Evolutionary conservation across 805 yeast genomes (phyloP).

Genomic region (Candida wancherniae): DNA sequence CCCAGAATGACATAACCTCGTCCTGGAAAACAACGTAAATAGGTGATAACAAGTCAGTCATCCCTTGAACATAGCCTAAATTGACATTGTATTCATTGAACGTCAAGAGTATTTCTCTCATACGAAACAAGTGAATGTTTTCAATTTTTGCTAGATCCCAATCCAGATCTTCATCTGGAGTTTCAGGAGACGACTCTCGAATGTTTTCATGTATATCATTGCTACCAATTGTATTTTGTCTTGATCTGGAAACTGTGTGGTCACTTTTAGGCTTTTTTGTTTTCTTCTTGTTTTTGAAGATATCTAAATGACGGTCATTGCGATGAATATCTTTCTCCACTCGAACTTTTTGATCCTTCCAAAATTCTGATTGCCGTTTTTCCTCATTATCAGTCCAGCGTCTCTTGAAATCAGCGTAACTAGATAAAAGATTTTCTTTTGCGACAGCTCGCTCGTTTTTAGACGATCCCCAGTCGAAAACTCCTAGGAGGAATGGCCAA

Average conservation of each 20-base stretch:
- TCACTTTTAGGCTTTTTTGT: conserved; percentile 9
- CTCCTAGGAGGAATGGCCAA: conserved; percentile 81
- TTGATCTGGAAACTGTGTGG: background rate
- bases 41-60: conserved; percentile 91
- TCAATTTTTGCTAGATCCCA: conserved; percentile 59
- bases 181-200: conserved; percentile 28
- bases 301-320: conserved; percentile 73
- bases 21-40: conserved; percentile 62
- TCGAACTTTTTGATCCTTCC: conserved; percentile 85
- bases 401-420: conserved; percentile 60
- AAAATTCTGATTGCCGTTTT: conserved; percentile 52
- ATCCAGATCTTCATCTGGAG: conserved; percentile 41
- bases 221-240: background rate
- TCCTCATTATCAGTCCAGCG: conserved; percentile 63
- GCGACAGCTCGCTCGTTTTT: conserved; percentile 60
- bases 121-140: conserved; percentile 67
- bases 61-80: conserved; percentile 95
- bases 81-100: conserved; percentile 80
- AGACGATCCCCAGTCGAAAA: conserved; percentile 87
- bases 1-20: conserved; percentile 82
- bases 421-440: conserved; percentile 48
- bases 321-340: conserved; percentile 92
- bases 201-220: too few relatives aligned
- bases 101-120: conserved; percentile 78
- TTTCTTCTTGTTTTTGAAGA: conserved; percentile 50